Base-by-base conservation (phyloP, 148 eudicot genomes). In the Fagopyrum esculentum region DNA sequence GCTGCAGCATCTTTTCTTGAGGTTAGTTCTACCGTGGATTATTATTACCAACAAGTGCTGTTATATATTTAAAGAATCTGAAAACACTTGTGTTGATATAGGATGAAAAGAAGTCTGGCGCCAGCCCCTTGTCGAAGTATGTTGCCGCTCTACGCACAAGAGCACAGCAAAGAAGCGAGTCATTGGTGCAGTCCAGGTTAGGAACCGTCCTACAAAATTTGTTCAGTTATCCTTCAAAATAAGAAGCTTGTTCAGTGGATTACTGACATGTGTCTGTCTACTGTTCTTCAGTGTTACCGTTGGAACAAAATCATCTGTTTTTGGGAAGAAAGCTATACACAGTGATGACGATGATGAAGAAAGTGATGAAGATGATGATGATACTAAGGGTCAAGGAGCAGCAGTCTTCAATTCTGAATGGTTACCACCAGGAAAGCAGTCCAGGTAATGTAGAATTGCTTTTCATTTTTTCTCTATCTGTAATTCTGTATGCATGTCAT, bases 101-200 rank as follows among this genome's bases (percentile, higher is more conserved):
- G 98, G 93, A 89, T 78, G 96, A 89, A 84, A 92, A 89, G 78
- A 85, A 80, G 73, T 79, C 84, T 45, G 87, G 87, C 40, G 56
- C 79, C 9, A 95, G 97, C 66, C 98, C 98, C 73, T 79, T 95
- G 76, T 86, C 93, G 13, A 81, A 85, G 73, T 86, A 89, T 81
- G 91, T 76, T 63, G 88, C 82, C 30, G 80, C 83, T 46, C 70
- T 95, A 74, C 96, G 81, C 63, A 80, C 82, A 77, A 90, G 81
- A 83, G 96, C 96, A 59, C 89, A 87, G 54, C 87, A 95, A 83
- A 89, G 91, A 80, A 90, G 50, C 29, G 84, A 79, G 59, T 81
- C 93, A 3, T 74, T 95, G 57, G 76, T 35, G 45, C 92, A 85
- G 80, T 89, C 98, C 80, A 95, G 97, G 98, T 95, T 81, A 56